Base-by-base conservation (phyloP, 2,329 filamentous ascomycete genomes). In the Fusarium equiseti region DNA sequence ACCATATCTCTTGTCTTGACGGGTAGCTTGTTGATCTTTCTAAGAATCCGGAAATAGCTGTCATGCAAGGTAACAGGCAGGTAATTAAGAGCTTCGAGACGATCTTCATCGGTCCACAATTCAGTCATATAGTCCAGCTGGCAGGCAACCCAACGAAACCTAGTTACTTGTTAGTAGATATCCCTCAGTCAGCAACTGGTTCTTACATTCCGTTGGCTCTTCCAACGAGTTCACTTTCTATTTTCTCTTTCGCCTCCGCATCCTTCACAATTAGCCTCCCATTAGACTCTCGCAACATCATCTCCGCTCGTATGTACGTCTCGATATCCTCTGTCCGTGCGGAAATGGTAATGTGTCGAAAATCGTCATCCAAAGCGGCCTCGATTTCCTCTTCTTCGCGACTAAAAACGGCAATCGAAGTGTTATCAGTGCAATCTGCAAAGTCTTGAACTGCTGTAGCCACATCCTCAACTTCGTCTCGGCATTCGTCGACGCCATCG, bases 101-200 rank as follows among this genome's bases (percentile, higher is more conserved):
- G 64, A 2, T 62, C 67, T 11, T 4, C 13, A 13, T 72, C 70
- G 3, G 13, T 57, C 1, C 26, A 26, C n/a, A 57, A 46, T 2
- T 68, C 64, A 3, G 50, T 50, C 10, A 72, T 45, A 31, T 71
- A 66, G 16, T 72, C 67, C 0, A 72, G 27, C 16, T 72, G 67
- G 10, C 70, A 72, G 4, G 54, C 44, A 11, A 66, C 70, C 70
- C 70, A 72, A 0, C 70, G 70, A 11, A 72, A 72, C 70, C 70
- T 72, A 10, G 4, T 1, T 27, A 1, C 2, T 10, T 2, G 54
- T 44, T 16, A 43, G 42, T 43, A 31, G 29, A 12, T 2, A 8
- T 26, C 7, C 26, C 20, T 20, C 20, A 20, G 20, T 20, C 20
- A 20, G 20, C 20, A 20, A 20, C 20, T 20, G 20, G 20, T 20